Evolutionary conservation across 768 basidiomycete species (phyloP), one percentile per base, ranked within the genome.

Genomic region (Rhizopogon sp.): DNA sequence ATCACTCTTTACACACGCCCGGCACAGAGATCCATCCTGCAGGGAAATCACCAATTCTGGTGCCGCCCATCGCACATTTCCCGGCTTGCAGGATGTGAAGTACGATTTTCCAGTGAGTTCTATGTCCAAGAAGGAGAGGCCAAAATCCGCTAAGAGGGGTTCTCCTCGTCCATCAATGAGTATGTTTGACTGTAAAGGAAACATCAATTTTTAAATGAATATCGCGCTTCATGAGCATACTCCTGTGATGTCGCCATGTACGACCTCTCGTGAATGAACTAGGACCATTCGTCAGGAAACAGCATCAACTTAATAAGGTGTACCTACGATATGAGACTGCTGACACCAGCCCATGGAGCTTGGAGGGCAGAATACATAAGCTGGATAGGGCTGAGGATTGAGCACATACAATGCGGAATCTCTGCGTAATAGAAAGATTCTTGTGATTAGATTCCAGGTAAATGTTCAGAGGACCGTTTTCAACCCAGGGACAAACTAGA

Each of bases 401-500:
- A 43, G 10, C 17, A 58, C 68, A 54, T 50, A 76, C 74, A 40
- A 76, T 56, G 49, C 63, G 64, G 41, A 77, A 55, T 40, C 74
- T 69, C 51, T 74, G 69, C 25, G 63, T 56, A 45, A 70, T 65
- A 3, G 68, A 65, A 39, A 77, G 55, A 25, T 73, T 64, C 53
- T 72, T 71, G 7, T 72, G 72, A 52, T 58, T 66, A 16, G 63
- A 60, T 55, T 72, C 72, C 63, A 77, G 64, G 54, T 74, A 73
- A 54, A 67, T 69, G 43, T 64, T 70, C 7, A 73, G 64, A 50
- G 67, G 70, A 8, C 75, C 75, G 43, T 75, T 65, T 41, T 75
- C 69, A 50, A 71, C 59, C 75, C 75, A 76, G 7, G 74, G 74
- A 49, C 74, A 75, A 3, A 76, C 74, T 68, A 77, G 66, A 8